Percentiles rank a stretch among this genome's conserved stretches.
phyloP scores from a whole-genome alignment of 371 early-diverging fungal species.

The Apophysomyces sp. region DNA sequence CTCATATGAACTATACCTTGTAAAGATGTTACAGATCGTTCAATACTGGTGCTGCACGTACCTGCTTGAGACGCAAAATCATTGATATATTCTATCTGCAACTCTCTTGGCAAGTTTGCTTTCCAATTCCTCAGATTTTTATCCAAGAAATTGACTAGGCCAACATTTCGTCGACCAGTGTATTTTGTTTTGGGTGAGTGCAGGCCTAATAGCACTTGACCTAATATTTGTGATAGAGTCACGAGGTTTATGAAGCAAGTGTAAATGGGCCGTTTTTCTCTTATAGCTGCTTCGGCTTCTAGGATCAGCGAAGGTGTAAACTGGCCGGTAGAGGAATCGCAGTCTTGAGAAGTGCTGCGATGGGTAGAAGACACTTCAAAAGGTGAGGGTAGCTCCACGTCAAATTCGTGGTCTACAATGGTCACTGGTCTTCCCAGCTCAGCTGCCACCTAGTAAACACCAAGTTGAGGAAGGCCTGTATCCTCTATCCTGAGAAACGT shows the following conservation, averaged over 20 bases:
- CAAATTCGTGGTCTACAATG: conserved; percentile 39
- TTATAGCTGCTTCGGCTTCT: conserved; percentile 20
- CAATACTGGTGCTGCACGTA: background rate
- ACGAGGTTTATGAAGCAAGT: conserved; percentile 24
- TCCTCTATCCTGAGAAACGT: background rate
- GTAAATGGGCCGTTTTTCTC: conserved; percentile 20
- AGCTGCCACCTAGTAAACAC: conserved; percentile 17
- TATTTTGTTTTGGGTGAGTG: conserved; percentile 29
- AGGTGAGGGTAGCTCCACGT: conserved; percentile 36
- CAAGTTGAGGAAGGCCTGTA: background rate
- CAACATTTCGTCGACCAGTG: conserved; percentile 11
- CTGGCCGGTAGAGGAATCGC: background rate
- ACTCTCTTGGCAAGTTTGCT: conserved; percentile 13
- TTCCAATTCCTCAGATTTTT: conserved; percentile 29
- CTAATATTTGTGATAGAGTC: conserved; percentile 26
- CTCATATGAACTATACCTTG: conserved; percentile 5
- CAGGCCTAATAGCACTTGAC: conserved; percentile 27
- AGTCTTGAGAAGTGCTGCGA: background rate
- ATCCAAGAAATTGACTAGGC: conserved; percentile 25
- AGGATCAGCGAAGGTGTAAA: conserved; percentile 15
- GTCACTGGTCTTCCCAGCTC: conserved; percentile 33
- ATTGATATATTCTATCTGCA: background rate
- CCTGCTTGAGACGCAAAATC: background rate
- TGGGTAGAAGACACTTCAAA: conserved; percentile 26
- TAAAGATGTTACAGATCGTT: background rate